Evolutionary conservation across 2,329 filamentous ascomycete genomes (phyloP).

Genomic region (Colletotrichum simmondsii): DNA sequence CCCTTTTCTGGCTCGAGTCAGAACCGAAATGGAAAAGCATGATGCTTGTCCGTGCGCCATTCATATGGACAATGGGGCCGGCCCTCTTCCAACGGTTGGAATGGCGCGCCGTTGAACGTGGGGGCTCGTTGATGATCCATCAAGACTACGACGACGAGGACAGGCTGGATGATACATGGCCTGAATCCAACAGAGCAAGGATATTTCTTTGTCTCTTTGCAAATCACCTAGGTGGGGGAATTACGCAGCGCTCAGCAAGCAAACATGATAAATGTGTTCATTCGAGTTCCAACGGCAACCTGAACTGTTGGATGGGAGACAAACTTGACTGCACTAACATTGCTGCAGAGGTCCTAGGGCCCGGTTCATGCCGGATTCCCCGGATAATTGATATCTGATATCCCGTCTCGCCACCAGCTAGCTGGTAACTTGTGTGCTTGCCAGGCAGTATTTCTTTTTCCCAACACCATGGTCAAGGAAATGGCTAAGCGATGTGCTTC

Average conservation of each 20-base stretch:
- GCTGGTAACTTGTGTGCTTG: background rate
- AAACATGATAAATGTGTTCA: background rate
- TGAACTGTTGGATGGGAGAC: background rate
- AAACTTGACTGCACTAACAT: background rate
- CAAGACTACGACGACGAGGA: background rate
- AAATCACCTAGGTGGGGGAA: background rate
- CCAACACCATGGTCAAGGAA: background rate
- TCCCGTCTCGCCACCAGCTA: background rate
- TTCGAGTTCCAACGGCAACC: background rate
- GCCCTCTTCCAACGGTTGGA: background rate
- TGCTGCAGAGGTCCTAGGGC: background rate
- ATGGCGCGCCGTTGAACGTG: background rate
- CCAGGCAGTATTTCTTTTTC: background rate
- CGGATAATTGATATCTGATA: background rate
- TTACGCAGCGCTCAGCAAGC: background rate
- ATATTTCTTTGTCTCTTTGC: background rate
- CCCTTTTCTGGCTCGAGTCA: slow-evolving; percentile 1
- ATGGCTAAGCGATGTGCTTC: background rate
- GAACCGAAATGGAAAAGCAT: background rate
- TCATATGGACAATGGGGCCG: background rate
- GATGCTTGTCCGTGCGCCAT: background rate
- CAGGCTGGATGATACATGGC: background rate
- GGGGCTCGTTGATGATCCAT: background rate
- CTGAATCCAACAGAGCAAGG: background rate
- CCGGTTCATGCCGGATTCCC: background rate